A percentile compares a stretch with the other conserved stretches of the same genome.
Evolutionary conservation across 768 basidiomycete species (phyloP).

Genomic region (Suillus clintonianus): DNA sequence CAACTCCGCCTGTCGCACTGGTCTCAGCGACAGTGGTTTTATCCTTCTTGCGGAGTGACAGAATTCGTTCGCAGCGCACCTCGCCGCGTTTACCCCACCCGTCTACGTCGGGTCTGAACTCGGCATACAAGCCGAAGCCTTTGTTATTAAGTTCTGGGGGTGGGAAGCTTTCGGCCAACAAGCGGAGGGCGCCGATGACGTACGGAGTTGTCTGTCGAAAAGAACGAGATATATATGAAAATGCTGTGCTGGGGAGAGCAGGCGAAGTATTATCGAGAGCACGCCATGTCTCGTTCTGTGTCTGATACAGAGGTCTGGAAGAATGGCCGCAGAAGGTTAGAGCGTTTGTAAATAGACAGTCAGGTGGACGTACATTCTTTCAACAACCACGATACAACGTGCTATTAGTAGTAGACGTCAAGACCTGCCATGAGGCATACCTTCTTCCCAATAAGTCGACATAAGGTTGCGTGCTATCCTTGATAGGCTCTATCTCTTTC

Average conservation of each 20-base stretch:
- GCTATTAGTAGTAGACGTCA: background rate
- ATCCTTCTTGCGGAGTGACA: conserved; percentile 51
- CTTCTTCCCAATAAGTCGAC: conserved; percentile 83
- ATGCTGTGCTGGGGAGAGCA: conserved; percentile 72
- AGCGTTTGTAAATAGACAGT: background rate
- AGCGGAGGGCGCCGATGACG: conserved; percentile 73
- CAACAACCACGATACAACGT: background rate
- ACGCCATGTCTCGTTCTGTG: conserved; percentile 72
- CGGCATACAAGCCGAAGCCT: conserved; percentile 81
- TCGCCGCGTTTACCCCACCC: conserved; percentile 87
- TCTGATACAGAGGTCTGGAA: conserved; percentile 76
- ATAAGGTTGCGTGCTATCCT: conserved; percentile 73
- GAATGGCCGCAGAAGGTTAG: background rate
- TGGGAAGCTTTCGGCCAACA: conserved; percentile 63
- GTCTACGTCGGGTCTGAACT: conserved; percentile 80
- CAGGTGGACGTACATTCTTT: conserved; percentile 42
- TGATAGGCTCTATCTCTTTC: conserved; percentile 54
- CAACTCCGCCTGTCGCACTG: conserved; percentile 11
- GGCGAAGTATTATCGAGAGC: conserved; percentile 75
- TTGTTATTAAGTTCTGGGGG: conserved; percentile 59
- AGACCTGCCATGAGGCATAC: conserved; percentile 34
- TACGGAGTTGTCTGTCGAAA: conserved; percentile 79
- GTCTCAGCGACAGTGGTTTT: conserved; percentile 8
- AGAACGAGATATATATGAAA: conserved; percentile 78
- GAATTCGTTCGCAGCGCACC: conserved; percentile 67